A percentile compares a stretch with the other conserved stretches of the same genome.
phyloP scores from a whole-genome alignment of 2,329 filamentous ascomycete genomes.

The Hypoxylon sp. region DNA sequence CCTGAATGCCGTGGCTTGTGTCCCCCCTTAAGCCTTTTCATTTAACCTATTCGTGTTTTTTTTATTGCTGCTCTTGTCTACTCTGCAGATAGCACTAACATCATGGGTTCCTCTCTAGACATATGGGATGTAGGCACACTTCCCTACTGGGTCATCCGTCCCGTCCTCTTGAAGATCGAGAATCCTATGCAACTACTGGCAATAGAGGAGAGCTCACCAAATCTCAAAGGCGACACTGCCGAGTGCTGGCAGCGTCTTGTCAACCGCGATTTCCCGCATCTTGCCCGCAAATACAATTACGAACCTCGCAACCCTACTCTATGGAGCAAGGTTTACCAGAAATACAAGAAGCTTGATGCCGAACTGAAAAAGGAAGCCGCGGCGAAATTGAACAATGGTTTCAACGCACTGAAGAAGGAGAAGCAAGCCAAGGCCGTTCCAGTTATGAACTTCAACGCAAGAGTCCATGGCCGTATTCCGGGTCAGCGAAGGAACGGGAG shows the following conservation, averaged over 20 bases:
- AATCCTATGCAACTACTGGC: conserved; percentile 79
- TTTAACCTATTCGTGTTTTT: background rate
- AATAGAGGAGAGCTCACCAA: conserved; percentile 72
- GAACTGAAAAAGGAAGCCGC: conserved; percentile 70
- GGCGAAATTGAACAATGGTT: conserved; percentile 67
- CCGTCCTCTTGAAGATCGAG: conserved; percentile 78
- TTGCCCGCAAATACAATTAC: conserved; percentile 72
- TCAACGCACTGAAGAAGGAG: conserved; percentile 69
- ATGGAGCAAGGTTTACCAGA: conserved; percentile 84
- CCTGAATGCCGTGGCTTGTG: background rate
- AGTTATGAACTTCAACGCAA: conserved; percentile 64
- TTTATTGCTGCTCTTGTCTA: background rate
- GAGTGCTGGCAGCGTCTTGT: conserved; percentile 72
- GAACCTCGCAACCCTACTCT: conserved; percentile 74
- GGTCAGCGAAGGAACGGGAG: conserved; percentile 50
- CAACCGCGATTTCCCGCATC: conserved; percentile 76
- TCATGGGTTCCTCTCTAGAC: conserved; percentile 43
- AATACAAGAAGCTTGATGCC: conserved; percentile 72
- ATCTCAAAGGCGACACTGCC: conserved; percentile 15
- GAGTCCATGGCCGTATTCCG: conserved; percentile 59
- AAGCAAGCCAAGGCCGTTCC: conserved; percentile 69
- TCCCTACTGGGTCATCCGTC: conserved; percentile 73
- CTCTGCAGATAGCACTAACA: conserved; percentile 28
- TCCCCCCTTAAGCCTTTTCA: background rate
- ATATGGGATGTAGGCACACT: conserved; percentile 80